These are phyloP conservation scores for Cladosporium sphaerospermum DNA, from an alignment of 2,329 filamentous ascomycete species.

Conservation along the genomic window DNA sequence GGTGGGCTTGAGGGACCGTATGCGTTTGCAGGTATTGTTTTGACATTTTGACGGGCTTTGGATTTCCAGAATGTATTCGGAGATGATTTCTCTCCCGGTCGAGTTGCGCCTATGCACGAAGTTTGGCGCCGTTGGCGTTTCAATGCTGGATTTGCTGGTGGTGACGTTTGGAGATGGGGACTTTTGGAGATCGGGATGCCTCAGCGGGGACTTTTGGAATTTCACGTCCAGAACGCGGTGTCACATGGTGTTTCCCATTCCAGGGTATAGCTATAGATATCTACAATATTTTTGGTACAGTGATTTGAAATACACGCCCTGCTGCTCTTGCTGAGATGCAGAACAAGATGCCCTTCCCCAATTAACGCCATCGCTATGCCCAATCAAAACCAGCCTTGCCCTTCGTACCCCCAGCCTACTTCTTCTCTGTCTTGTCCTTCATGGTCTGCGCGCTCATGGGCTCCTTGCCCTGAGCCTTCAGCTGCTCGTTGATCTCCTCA, in stretches of 20 bases:
- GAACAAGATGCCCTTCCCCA: neutral
- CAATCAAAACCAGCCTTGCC: slow-evolving; percentile 1
- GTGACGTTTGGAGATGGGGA: slow-evolving; percentile 11
- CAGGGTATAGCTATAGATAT: slow-evolving; percentile 6
- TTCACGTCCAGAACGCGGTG: neutral
- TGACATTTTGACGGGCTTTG: slow-evolving; percentile 47
- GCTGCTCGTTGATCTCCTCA: slow-evolving; percentile 22
- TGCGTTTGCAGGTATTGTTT: slow-evolving; percentile 97
- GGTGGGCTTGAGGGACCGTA: slow-evolving; percentile 64
- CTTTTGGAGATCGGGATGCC: neutral
- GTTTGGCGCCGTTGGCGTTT: too few species aligned
- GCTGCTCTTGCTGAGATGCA: neutral
- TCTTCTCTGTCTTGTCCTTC: slow-evolving; percentile 19
- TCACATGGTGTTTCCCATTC: neutral
- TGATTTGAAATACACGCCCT: neutral
- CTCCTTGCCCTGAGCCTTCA: slow-evolving; percentile 18
- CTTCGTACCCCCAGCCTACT: slow-evolving; percentile 15
- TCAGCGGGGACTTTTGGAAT: slow-evolving; percentile 1
- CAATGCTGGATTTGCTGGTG: neutral
- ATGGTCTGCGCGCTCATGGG: slow-evolving; percentile 16
- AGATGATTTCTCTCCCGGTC: too few species aligned
- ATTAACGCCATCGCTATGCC: slow-evolving; percentile 11
- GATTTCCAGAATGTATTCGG: too few species aligned
- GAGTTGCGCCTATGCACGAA: too few species aligned
- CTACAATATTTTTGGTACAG: slow-evolving; percentile 7